phyloP scores from a whole-genome alignment of 345 rosid species.

The Hibiscus mutabilis region DNA sequence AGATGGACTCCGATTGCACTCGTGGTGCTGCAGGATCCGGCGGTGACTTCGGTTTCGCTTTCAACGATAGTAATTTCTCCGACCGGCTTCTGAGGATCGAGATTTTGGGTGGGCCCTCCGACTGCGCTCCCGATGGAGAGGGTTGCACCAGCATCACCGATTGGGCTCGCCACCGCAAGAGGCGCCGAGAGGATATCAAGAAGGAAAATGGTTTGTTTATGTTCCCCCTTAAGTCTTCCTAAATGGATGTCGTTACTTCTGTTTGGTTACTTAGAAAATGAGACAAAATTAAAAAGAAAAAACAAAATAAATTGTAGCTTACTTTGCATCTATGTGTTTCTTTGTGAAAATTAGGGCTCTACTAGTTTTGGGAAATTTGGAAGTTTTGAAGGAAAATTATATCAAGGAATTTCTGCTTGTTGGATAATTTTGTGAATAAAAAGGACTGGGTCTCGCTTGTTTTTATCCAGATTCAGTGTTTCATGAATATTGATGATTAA shows the following conservation, averaged over 20 bases:
- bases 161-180: constrained; percentile 92
- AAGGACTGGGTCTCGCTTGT: background rate
- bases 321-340: background rate
- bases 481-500: background rate
- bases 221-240: background rate
- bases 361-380: background rate
- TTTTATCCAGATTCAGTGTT: background rate
- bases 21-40: constrained; percentile 45
- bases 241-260: background rate
- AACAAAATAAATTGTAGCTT: too few relatives aligned
- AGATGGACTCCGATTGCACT: constrained; percentile 62
- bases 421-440: background rate
- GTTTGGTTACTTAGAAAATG: background rate
- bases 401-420: background rate
- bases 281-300: background rate
- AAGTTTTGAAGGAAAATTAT: background rate
- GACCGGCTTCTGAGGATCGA: constrained; percentile 97
- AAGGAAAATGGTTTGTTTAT: constrained; percentile 48
- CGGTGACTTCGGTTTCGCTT: constrained; percentile 92
- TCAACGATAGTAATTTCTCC: constrained; percentile 95
- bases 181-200: constrained; percentile 74
- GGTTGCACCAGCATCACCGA: constrained; percentile 70
- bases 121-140: constrained; percentile 51
- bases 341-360: background rate
- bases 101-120: constrained; percentile 64